Evolutionary conservation across 768 basidiomycete species (phyloP).

Genomic region (Leccinum truebloodii): DNA sequence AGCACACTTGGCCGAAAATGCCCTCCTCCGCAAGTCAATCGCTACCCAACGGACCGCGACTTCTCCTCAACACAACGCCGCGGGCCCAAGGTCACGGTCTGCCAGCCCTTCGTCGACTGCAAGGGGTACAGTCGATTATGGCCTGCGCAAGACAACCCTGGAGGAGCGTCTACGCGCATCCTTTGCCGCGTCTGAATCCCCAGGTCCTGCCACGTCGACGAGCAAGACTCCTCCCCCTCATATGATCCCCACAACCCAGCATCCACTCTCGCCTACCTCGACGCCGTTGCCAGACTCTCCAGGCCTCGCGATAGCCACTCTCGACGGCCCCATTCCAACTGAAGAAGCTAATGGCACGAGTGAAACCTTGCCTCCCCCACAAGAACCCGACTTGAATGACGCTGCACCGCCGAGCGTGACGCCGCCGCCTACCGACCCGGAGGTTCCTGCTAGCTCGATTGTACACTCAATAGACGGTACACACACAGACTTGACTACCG

Average conservation of each 20-base stretch:
- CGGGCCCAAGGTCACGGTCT: slow-evolving; percentile 21
- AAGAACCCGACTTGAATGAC: slow-evolving; percentile 2
- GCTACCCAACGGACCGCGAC: slow-evolving; percentile 50
- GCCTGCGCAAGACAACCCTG: slow-evolving; percentile 54
- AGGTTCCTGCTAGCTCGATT: not conserved
- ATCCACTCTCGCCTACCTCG: slow-evolving; percentile 44
- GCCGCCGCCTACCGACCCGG: not conserved
- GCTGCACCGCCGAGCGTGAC: not conserved
- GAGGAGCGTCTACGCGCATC: slow-evolving; percentile 78
- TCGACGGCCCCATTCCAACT: not conserved
- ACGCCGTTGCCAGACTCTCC: slow-evolving; percentile 48
- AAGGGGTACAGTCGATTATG: slow-evolving; percentile 21
- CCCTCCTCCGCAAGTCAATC: slow-evolving; percentile 65
- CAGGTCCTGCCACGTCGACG: slow-evolving; percentile 44
- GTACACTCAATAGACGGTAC: not conserved
- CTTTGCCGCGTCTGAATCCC: slow-evolving; percentile 58
- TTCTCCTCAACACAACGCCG: slow-evolving; percentile 31
- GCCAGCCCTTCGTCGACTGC: slow-evolving; percentile 25
- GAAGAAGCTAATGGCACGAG: slow-evolving; percentile 3
- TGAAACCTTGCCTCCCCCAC: not conserved
- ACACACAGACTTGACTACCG: not conserved
- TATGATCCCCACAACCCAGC: slow-evolving; percentile 26
- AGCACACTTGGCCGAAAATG: slow-evolving; percentile 59
- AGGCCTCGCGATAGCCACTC: not conserved
- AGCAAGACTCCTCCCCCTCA: slow-evolving; percentile 43